phyloP scores from a whole-genome alignment of 257 asterid genomes.

The Nicotiana tabacum region DNA sequence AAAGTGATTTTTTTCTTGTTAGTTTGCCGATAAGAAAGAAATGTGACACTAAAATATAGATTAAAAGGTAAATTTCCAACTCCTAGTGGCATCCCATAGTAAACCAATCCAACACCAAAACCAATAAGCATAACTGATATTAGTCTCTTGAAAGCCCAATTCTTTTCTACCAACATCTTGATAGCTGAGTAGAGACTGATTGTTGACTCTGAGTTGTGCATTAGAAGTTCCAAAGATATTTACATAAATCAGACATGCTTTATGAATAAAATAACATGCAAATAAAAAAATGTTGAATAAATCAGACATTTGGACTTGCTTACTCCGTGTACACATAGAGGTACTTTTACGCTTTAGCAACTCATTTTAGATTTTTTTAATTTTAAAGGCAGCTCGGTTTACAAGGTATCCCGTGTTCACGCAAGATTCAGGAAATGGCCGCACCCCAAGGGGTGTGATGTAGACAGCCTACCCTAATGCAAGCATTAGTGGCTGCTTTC shows the following conservation, averaged over 20 bases:
- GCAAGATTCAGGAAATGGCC: no score
- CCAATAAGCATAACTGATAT: conserved; percentile 42
- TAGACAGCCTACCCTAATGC: no score
- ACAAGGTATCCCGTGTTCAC: no score
- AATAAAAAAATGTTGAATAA: not conserved
- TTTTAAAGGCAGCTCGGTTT: no score
- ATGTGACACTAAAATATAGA: no score
- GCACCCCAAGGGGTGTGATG: no score
- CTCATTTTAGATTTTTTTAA: not conserved
- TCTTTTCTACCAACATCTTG: conserved; percentile 29
- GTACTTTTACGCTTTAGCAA: not conserved
- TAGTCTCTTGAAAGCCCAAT: conserved; percentile 50
- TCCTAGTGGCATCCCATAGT: no score
- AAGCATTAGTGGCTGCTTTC: no score
- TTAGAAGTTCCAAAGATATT: not conserved
- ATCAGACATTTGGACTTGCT: not conserved
- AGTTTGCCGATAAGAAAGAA: conserved; percentile 13
- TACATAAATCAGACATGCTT: not conserved
- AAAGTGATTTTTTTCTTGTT: conserved; percentile 28
- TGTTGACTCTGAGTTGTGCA: conserved; percentile 4
- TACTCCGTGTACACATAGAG: not conserved
- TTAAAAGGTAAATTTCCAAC: no score
- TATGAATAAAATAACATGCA: not conserved
- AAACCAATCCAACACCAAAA: conserved; percentile 52
- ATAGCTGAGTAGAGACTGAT: conserved; percentile 38